Evolutionary conservation across 345 rosid species (phyloP).

Genomic region (Citrus sinensis): DVS_A1.0 CM039163.1:3305001-3305500

Average conservation of each 20-base stretch:
- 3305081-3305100: background rate
- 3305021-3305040: background rate
- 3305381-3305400: conserved; percentile 31
- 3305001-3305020: background rate
- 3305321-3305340: conserved; percentile 82
- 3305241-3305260: conserved; percentile 16
- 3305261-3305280: conserved; percentile 29
- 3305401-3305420: background rate
- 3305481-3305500: conserved; percentile 65
- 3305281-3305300: conserved; percentile 38
- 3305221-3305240: background rate
- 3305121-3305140: background rate
- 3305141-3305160: background rate
- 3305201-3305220: conserved; percentile 14
- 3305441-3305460: background rate
- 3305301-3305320: conserved; percentile 98
- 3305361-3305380: conserved; percentile 74
- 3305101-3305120: background rate
- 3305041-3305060: background rate
- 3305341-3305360: conserved; percentile 72
- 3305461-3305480: conserved; percentile 4
- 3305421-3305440: background rate
- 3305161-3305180: conserved; percentile 10
- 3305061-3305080: background rate
- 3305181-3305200: conserved; percentile 9